A percentile compares a stretch with the other conserved stretches of the same genome.
Evolutionary conservation across 805 yeast genomes (phyloP).

Genomic region (Wickerhamomyces queroliae): DNA sequence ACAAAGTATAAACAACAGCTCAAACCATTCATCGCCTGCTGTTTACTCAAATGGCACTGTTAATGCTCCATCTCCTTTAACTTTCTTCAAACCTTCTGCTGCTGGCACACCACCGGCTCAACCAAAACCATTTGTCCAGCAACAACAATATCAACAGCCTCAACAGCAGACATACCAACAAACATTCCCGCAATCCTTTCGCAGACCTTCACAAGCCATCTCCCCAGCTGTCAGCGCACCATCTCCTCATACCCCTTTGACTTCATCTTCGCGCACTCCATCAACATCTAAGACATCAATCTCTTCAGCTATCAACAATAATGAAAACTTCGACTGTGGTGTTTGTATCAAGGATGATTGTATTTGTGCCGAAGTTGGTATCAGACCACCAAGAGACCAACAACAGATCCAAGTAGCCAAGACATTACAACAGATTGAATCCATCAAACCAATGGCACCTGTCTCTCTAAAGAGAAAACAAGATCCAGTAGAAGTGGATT

Average conservation of each 20-base stretch:
- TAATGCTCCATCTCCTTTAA: constrained; percentile 24
- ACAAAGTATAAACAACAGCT: constrained; percentile 1
- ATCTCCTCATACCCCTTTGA: constrained; percentile 28
- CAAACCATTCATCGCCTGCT: constrained; percentile 15
- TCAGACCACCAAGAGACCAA: constrained; percentile 15
- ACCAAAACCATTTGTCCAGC: not conserved
- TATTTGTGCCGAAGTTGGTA: constrained; percentile 45
- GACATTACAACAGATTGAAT: constrained; percentile 27
- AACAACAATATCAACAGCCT: not conserved
- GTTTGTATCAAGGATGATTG: constrained; percentile 68
- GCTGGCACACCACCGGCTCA: constrained; percentile 26
- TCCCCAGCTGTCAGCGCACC: constrained; percentile 38
- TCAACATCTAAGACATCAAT: constrained; percentile 16
- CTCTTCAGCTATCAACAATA: constrained; percentile 14
- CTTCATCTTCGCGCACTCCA: constrained; percentile 11
- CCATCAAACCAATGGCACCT: constrained; percentile 58
- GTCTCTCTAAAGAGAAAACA: constrained; percentile 47
- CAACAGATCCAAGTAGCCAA: constrained; percentile 10
- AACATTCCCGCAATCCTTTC: not conserved
- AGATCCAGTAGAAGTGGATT: constrained; percentile 43
- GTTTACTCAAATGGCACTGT: constrained; percentile 19
- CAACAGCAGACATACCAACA: not conserved
- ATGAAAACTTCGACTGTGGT: constrained; percentile 41
- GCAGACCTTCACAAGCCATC: constrained; percentile 35
- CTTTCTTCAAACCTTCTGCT: constrained; percentile 46